Base-by-base conservation (phyloP, 2,329 filamentous ascomycete species). In the Pseudopithomyces chartarum region DNA sequence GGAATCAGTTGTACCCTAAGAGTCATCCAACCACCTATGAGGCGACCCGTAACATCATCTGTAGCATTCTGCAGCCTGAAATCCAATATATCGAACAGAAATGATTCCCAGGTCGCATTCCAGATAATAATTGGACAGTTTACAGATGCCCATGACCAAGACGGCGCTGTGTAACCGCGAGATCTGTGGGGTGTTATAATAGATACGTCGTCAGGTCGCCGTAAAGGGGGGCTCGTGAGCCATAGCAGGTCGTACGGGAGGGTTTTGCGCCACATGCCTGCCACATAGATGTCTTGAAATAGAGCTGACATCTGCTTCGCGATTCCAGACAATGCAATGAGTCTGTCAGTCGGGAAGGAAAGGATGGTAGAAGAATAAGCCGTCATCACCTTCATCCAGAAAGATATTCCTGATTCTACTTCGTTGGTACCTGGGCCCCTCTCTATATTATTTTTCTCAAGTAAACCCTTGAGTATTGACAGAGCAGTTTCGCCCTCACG, bases 71-170 rank as follows among this genome's bases (percentile, higher is more conserved):
- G 6, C 10, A 49, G 46, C 5, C 12, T 7, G 6, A 38, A 32
- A 20, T 40, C 36, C 2, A 8, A 19, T 15, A 51, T 26, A 7
- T 38, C 38, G 17, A 43, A 17, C 11, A 23, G 11, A 3, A 20
- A 12, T 4, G 15, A 2, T 12, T 17, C 8, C 3, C 2, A 17
- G 38, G 2, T 12, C 19, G 15, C 5, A 11, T 12, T 3, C 8
- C 6, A 10, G 3, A 10, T 19, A 2, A 13, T 36, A 20, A 60
- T 43, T 11, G 38, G 49, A 2, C 53, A 52, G 33, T 42, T 33
- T 12, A 64, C 23, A 2, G 57, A 60, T 5, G 59, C 63, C 63
- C 57, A 62, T n/a, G 59, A 59, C 59, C 61, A 65, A 7, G 54
- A 56, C 1, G 63, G 61, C 17, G 61, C 63, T 8, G 55, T 20